These are phyloP conservation scores for Atkinsonella texensis DNA, from an alignment of 2,329 filamentous ascomycete genomes.

Conservation along the genomic window DNA sequence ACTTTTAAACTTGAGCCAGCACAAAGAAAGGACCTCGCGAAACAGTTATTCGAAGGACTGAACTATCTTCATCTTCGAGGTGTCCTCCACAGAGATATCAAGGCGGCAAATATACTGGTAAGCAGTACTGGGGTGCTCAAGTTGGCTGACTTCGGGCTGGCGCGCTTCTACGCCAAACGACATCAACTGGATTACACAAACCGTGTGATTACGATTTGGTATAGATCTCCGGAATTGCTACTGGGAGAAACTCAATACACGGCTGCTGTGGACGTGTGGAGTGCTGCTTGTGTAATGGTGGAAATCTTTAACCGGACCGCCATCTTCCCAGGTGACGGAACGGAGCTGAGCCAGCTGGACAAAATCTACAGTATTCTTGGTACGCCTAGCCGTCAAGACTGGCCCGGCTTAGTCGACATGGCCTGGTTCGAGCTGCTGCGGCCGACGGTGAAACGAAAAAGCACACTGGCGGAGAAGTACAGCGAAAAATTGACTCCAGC, in stretches of 20 bases:
- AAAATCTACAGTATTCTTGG: constrained; percentile 93
- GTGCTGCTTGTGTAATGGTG: constrained; percentile 88
- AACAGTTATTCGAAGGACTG: constrained; percentile 85
- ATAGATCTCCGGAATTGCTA: constrained; percentile 79
- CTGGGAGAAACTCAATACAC: constrained; percentile 86
- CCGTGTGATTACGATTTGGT: constrained; percentile 98
- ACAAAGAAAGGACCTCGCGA: constrained; percentile 87
- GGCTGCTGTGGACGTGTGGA: constrained; percentile 90
- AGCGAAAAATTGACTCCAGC: constrained; percentile 62
- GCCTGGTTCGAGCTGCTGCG: constrained; percentile 92
- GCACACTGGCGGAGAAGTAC: constrained; percentile 75
- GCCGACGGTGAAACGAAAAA: constrained; percentile 59
- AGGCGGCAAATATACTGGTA: constrained; percentile 93
- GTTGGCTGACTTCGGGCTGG: constrained; percentile 89
- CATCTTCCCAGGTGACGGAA: constrained; percentile 90
- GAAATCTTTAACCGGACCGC: constrained; percentile 92
- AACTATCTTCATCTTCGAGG: constrained; percentile 87
- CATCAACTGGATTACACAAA: constrained; percentile 94
- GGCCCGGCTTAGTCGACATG: constrained; percentile 87
- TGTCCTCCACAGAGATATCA: constrained; percentile 96
- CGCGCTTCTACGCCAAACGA: constrained; percentile 89
- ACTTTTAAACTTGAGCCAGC: constrained; percentile 72
- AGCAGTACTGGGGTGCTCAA: constrained; percentile 83
- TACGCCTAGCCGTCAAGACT: constrained; percentile 71
- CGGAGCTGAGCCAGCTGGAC: constrained; percentile 90